phyloP scores from a whole-genome alignment of 371 early-diverging fungal genomes.

The Gilbertella persicaria region DNA sequence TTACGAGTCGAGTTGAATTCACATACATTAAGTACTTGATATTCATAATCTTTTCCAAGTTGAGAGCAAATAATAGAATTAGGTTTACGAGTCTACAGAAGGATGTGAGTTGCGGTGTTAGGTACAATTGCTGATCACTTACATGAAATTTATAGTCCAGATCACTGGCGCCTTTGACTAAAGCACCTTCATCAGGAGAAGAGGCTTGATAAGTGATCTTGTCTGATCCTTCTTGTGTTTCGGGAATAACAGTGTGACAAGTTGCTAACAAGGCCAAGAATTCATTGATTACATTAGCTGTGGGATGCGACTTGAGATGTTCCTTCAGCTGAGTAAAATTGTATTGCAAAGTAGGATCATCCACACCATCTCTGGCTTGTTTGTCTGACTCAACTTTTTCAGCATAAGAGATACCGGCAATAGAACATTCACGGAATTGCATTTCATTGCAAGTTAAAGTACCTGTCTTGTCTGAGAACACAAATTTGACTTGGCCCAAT shows the following conservation, averaged over 20 bases:
- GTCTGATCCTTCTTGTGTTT: slow-evolving; percentile 46
- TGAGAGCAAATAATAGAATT: slow-evolving; percentile 77
- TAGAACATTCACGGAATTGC: slow-evolving; percentile 88
- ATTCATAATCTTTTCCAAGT: slow-evolving; percentile 63
- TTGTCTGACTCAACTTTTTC: slow-evolving; percentile 70
- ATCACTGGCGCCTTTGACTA: slow-evolving; percentile 79
- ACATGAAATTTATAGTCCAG: slow-evolving; percentile 70
- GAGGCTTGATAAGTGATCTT: slow-evolving; percentile 83
- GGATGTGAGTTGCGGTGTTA: slow-evolving; percentile 11
- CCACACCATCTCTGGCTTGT: slow-evolving; percentile 23
- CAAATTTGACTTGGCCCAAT: slow-evolving; percentile 87
- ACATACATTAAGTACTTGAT: slow-evolving; percentile 88
- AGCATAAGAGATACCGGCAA: slow-evolving; percentile 76
- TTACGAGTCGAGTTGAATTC: slow-evolving; percentile 98
- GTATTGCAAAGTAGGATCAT: slow-evolving; percentile 49
- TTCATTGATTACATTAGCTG: slow-evolving; percentile 59
- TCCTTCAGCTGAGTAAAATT: slow-evolving; percentile 64
- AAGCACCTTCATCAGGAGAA: slow-evolving; percentile 89
- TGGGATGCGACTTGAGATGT: slow-evolving; percentile 31
- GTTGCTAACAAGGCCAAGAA: slow-evolving; percentile 82
- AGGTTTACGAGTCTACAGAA: slow-evolving; percentile 61
- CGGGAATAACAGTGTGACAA: slow-evolving; percentile 98
- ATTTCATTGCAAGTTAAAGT: slow-evolving; percentile 96
- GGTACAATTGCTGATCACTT: not conserved
- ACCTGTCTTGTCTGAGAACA: slow-evolving; percentile 92